A percentile compares a stretch with the other conserved stretches of the same genome.
phyloP scores from a whole-genome alignment of 768 basidiomycete species.

The Termitomyces bulborhizus region DNA sequence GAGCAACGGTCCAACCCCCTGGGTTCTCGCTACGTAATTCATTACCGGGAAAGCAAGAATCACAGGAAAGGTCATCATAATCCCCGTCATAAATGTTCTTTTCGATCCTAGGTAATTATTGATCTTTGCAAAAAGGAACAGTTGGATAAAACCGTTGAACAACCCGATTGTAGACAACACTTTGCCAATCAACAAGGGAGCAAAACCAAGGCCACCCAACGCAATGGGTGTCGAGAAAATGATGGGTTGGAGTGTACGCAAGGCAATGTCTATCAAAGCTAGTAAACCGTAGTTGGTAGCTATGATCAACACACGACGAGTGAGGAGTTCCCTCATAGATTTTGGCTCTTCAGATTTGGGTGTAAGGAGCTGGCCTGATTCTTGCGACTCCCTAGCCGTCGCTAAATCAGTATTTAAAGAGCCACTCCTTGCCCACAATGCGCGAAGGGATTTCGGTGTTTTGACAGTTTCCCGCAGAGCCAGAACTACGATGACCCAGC shows the following conservation, averaged over 20 bases:
- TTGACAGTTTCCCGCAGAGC: slow-evolving; percentile 47
- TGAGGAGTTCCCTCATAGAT: slow-evolving; percentile 43
- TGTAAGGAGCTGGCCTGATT: slow-evolving; percentile 6
- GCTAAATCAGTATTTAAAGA: neutral
- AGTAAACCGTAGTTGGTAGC: slow-evolving; percentile 59
- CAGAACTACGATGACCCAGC: slow-evolving; percentile 42
- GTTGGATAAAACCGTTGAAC: slow-evolving; percentile 57
- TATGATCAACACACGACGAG: slow-evolving; percentile 48
- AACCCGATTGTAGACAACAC: slow-evolving; percentile 56
- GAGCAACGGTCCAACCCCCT: slow-evolving; percentile 39
- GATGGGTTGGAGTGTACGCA: slow-evolving; percentile 60
- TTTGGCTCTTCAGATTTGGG: slow-evolving; percentile 25
- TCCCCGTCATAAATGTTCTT: slow-evolving; percentile 45
- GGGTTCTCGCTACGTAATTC: slow-evolving; percentile 43
- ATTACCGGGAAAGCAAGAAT: slow-evolving; percentile 56
- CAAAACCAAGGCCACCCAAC: slow-evolving; percentile 64
- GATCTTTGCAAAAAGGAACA: slow-evolving; percentile 62
- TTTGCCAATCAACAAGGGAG: slow-evolving; percentile 58
- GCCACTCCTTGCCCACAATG: slow-evolving; percentile 11
- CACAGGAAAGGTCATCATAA: slow-evolving; percentile 42
- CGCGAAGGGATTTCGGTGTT: slow-evolving; percentile 20
- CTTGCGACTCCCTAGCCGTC: neutral
- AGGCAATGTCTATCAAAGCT: slow-evolving; percentile 60
- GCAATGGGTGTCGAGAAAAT: slow-evolving; percentile 67
- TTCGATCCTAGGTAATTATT: slow-evolving; percentile 59